Evolutionary conservation across 2,329 filamentous ascomycete genomes (phyloP).

Genomic region (Acarospora socialis): DNA sequence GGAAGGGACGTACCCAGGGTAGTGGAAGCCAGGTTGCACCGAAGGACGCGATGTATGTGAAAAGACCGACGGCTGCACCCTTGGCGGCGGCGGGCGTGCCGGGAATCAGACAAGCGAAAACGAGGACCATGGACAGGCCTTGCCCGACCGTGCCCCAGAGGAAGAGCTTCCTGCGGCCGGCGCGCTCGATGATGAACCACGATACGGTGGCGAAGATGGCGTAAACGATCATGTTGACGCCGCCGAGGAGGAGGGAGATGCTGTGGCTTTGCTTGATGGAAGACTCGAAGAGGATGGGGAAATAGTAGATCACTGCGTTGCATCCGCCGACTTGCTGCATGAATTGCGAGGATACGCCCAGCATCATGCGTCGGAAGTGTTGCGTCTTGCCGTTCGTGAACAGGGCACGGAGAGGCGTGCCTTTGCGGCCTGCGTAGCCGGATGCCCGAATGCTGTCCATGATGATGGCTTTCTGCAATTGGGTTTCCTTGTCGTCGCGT

Average conservation of each 20-base stretch:
- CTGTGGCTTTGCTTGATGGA: conserved; percentile 28
- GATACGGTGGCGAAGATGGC: conserved; percentile 42
- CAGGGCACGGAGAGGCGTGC: conserved; percentile 31
- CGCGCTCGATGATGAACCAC: conserved; percentile 49
- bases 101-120: conserved; percentile 9
- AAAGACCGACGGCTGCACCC: conserved; percentile 45
- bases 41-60: conserved; percentile 56
- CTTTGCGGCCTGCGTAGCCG: conserved; percentile 27
- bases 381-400: conserved; percentile 50
- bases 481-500: conserved; percentile 41
- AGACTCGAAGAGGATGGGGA: conserved; percentile 19
- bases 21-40: conserved; percentile 51
- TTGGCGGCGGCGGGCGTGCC: conserved; percentile 25
- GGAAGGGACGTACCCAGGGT: conserved; percentile 37
- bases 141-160: conserved; percentile 36
- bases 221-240: conserved; percentile 39
- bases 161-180: conserved; percentile 9
- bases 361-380: conserved; percentile 49
- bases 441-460: conserved; percentile 50
- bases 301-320: conserved; percentile 20
- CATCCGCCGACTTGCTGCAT: conserved; percentile 46
- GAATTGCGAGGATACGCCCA: conserved; percentile 44
- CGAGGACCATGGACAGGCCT: conserved; percentile 36
- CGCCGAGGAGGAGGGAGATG: conserved; percentile 29
- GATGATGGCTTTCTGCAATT: conserved; percentile 49